Evolutionary conservation across 1,284 basidiomycete genomes (phyloP), one percentile per base, ranked within the genome.

Genomic region (Volvariella surrecta): DNA sequence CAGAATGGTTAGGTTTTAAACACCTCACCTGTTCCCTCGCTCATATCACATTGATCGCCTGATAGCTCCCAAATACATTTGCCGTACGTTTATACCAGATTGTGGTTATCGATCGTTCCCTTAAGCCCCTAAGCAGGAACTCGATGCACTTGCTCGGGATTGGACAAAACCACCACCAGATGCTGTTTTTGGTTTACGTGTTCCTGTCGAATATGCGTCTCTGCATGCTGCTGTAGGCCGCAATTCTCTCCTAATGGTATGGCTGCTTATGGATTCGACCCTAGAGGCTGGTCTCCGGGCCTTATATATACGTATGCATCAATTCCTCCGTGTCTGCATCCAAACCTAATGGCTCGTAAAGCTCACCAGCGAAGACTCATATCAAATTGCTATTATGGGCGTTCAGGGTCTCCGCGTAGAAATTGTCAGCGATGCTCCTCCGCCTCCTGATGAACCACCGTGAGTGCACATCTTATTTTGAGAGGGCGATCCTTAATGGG

Each of bases 121-220:
- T 30, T 39, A 16, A 2, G 9, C 16, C 39, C 1, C 38, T 32
- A n/a, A 15, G 4, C 51, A 89, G 87, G 85, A 89, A 61, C 73
- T 89, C 20, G 82, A 85, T 51, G 73, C 68, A 19, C 67, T 82
- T 35, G 86, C 84, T n/a, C 69, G 81, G 55, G 82, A 87, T 46
- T 89, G 86, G 86, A 77, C 79, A 37, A 87, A 84, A 55, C 85
- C 85, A 19, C 83, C 85, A 13, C 82, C 84, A 44, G 83, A 82
- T 57, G 79, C 76, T 31, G 59, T 71, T 34, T 85, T 88, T 64
- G 70, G 70, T 50, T 62, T 89, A 41, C 79, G 86, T 32, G 76
- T 89, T 0, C 86, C 86, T 2, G 79, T 84, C n/a, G 85, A 89
- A 61, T 87, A 73, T 61, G 85, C 82, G 2, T 86, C 86, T 18